phyloP scores from a whole-genome alignment of 768 basidiomycete genomes.

The Gelatoporia subvermispora region DNA sequence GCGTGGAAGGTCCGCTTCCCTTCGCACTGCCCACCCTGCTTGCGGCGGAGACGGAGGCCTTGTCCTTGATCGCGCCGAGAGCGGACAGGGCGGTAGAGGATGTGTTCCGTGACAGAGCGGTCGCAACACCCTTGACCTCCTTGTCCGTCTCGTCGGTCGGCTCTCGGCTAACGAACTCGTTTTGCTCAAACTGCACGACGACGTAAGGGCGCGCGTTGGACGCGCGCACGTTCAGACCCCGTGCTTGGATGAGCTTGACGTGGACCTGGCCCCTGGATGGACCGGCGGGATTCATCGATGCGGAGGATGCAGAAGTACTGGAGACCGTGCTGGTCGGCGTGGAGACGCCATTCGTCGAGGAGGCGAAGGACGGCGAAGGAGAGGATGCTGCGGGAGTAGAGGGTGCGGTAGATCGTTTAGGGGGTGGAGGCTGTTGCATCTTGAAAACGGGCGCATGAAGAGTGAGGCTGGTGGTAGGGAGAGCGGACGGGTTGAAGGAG shows the following conservation, averaged over 20 bases:
- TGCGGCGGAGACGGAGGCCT: slow-evolving; percentile 25
- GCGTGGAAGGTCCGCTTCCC: slow-evolving; percentile 17
- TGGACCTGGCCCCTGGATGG: slow-evolving; percentile 75
- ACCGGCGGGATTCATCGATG: slow-evolving; percentile 22
- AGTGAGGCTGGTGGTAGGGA: slow-evolving; percentile 60
- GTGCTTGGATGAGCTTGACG: slow-evolving; percentile 92
- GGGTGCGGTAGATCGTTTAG: slow-evolving; percentile 29
- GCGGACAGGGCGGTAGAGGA: slow-evolving; percentile 64
- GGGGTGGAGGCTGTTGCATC: slow-evolving; percentile 60
- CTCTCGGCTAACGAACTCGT: slow-evolving; percentile 93
- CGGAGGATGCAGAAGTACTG: not conserved
- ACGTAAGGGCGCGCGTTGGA: slow-evolving; percentile 77
- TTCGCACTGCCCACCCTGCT: slow-evolving; percentile 8
- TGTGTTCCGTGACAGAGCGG: slow-evolving; percentile 47
- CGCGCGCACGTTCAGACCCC: slow-evolving; percentile 71
- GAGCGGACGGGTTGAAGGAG: slow-evolving; percentile 31
- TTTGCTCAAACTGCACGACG: slow-evolving; percentile 98
- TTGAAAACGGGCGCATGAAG: slow-evolving; percentile 84
- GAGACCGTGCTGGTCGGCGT: slow-evolving; percentile 15
- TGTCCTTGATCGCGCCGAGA: slow-evolving; percentile 56
- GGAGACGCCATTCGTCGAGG: slow-evolving; percentile 22
- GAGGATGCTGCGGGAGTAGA: slow-evolving; percentile 22
- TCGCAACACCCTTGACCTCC: slow-evolving; percentile 81
- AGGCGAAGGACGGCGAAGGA: slow-evolving; percentile 21
- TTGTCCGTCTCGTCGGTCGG: slow-evolving; percentile 82